These are phyloP conservation scores for Geopyxis carbonaria DNA, from an alignment of 495 filamentous ascomycete genomes.

Conservation along the genomic window DNA sequence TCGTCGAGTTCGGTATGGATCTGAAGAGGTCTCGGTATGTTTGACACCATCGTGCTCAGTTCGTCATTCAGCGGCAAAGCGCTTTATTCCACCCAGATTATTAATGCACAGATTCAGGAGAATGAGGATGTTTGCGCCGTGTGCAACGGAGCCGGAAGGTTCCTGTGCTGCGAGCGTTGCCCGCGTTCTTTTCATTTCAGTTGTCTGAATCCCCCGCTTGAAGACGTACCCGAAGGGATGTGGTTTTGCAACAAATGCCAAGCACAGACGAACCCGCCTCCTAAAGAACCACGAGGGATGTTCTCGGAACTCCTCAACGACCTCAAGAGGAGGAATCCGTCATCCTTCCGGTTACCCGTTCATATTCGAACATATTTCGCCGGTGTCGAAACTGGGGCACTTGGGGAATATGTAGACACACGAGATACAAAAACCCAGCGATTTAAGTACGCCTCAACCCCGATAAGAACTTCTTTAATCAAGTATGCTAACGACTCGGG, in stretches of 20 bases:
- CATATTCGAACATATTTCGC: slow-evolving; percentile 55
- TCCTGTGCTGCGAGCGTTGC: slow-evolving; percentile 89
- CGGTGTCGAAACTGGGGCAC: slow-evolving; percentile 50
- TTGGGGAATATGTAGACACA: slow-evolving; percentile 61
- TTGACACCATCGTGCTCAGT: not conserved
- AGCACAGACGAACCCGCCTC: slow-evolving; percentile 25
- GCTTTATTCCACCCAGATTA: not conserved
- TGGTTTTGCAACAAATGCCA: slow-evolving; percentile 74
- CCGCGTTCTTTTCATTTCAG: slow-evolving; percentile 68
- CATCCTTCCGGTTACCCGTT: slow-evolving; percentile 53
- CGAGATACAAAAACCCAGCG: slow-evolving; percentile 21
- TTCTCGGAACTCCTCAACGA: slow-evolving; percentile 43
- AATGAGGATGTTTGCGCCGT: slow-evolving; percentile 78
- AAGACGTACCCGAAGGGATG: slow-evolving; percentile 48
- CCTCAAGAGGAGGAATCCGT: slow-evolving; percentile 47
- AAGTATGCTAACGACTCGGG: not conserved
- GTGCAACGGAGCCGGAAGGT: slow-evolving; percentile 62
- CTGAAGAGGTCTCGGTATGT: slow-evolving; percentile 24
- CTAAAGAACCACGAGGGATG: slow-evolving; percentile 29
- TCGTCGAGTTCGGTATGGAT: slow-evolving; percentile 22
- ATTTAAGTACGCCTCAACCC: slow-evolving; percentile 12
- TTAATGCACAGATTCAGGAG: slow-evolving; percentile 31
- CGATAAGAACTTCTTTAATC: slow-evolving; percentile 7
- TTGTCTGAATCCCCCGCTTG: slow-evolving; percentile 65
- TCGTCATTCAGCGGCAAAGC: not conserved